Evolutionary conservation across 2,329 filamentous ascomycete genomes (phyloP).

Genomic region (Colletotrichum limetticola): DNA sequence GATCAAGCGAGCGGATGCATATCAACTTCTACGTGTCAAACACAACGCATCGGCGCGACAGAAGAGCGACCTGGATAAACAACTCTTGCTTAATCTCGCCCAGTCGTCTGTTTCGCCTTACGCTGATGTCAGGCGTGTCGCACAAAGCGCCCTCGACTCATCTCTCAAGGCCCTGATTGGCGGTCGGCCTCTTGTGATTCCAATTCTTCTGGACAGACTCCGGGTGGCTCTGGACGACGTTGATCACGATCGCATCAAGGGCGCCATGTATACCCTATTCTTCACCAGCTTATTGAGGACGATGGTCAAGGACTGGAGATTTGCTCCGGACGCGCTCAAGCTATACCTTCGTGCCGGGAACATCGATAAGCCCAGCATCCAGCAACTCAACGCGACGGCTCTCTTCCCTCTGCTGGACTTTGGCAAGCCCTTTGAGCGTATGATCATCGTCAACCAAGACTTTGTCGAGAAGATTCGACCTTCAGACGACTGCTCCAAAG

Average conservation of each 20-base stretch:
- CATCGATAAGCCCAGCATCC: conserved; percentile 94
- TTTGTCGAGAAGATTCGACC: conserved; percentile 80
- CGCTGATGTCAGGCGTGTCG: conserved; percentile 93
- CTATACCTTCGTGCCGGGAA: conserved; percentile 90
- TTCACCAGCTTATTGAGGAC: conserved; percentile 92
- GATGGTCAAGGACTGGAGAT: conserved; percentile 91
- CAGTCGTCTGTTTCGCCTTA: conserved; percentile 92
- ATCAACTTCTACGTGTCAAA: conserved; percentile 92
- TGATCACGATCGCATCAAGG: conserved; percentile 93
- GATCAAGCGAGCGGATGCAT: conserved; percentile 91
- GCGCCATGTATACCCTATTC: conserved; percentile 88
- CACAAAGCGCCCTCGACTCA: conserved; percentile 91
- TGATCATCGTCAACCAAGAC: conserved; percentile 82
- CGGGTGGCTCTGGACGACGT: conserved; percentile 81
- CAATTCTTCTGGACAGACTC: conserved; percentile 83
- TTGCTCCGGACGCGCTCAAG: conserved; percentile 88
- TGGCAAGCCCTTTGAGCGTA: conserved; percentile 85
- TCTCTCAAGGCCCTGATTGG: conserved; percentile 92
- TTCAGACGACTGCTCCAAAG: conserved; percentile 67
- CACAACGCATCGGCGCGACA: conserved; percentile 91
- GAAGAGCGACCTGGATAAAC: conserved; percentile 90
- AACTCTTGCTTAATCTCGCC: conserved; percentile 85
- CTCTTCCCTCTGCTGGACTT: conserved; percentile 92
- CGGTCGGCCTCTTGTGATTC: conserved; percentile 88
- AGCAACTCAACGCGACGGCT: conserved; percentile 84